Conservation (phyloP, 805 yeast species). For the Candida coquimbonensis region DNA sequence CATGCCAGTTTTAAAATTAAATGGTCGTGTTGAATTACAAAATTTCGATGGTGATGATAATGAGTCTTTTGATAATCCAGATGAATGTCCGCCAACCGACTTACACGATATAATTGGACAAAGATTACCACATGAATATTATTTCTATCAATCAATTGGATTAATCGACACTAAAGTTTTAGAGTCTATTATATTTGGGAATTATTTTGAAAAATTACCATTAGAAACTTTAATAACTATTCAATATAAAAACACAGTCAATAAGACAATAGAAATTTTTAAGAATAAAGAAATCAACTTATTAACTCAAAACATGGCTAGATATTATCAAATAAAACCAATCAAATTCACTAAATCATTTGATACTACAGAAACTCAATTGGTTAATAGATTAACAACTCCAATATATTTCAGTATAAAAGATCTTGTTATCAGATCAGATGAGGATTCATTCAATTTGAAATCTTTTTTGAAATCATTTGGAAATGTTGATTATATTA, state of each 20-base stretch:
- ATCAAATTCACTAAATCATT: slow-evolving; percentile 52
- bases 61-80: neutral
- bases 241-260: slow-evolving; percentile 51
- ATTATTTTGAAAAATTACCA: slow-evolving; percentile 55
- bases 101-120: slow-evolving; percentile 77
- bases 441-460: slow-evolving; percentile 23
- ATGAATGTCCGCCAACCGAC: slow-evolving; percentile 51
- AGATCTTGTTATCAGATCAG: slow-evolving; percentile 27
- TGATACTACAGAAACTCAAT: slow-evolving; percentile 32
- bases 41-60: slow-evolving; percentile 29
- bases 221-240: slow-evolving; percentile 54
- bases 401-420: slow-evolving; percentile 39
- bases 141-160: slow-evolving; percentile 77
- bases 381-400: slow-evolving; percentile 49
- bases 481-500: slow-evolving; percentile 17
- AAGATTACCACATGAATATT: slow-evolving; percentile 79
- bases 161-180: slow-evolving; percentile 55
- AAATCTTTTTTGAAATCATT: slow-evolving; percentile 20
- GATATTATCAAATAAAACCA: slow-evolving; percentile 77
- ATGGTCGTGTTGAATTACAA: slow-evolving; percentile 63
- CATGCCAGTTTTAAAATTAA: slow-evolving; percentile 64
- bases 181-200: slow-evolving; percentile 61
- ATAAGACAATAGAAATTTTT: slow-evolving; percentile 35
- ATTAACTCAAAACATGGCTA: slow-evolving; percentile 63
- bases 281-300: slow-evolving; percentile 60